Percentiles rank a stretch among this genome's conserved stretches.
Conservation (phyloP, 306 rosid species). For the Rosa chinensis region DNA sequence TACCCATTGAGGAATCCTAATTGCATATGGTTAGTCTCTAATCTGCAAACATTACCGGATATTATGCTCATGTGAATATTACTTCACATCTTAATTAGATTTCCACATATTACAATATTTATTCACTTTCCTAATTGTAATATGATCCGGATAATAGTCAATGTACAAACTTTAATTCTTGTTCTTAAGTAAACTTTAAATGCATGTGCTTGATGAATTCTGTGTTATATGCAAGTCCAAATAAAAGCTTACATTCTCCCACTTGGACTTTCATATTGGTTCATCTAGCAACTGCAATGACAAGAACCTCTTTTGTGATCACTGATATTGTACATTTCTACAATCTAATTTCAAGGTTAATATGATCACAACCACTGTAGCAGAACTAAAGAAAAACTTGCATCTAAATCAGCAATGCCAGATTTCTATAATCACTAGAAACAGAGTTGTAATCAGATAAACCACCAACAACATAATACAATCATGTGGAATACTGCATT, state of each 20-base stretch:
- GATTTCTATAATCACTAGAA: neutral
- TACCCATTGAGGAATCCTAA: too few relatives aligned
- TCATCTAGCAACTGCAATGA: neutral
- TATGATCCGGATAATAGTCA: too few relatives aligned
- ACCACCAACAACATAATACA: neutral
- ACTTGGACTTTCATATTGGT: neutral
- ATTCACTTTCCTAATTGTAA: too few relatives aligned
- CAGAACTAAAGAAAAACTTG: neutral
- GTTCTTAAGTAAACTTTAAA: too few relatives aligned
- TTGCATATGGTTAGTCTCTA: too few relatives aligned
- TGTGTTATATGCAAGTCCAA: neutral
- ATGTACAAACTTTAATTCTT: too few relatives aligned
- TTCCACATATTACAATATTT: too few relatives aligned
- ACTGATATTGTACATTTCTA: neutral
- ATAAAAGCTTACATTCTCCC: neutral
- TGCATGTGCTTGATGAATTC: too few relatives aligned
- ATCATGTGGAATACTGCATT: neutral
- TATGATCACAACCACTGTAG: neutral
- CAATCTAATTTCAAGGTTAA: neutral
- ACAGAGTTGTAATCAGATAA: too few relatives aligned
- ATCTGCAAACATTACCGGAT: too few relatives aligned
- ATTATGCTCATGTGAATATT: too few relatives aligned
- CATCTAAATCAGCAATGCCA: neutral
- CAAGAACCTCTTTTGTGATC: neutral
- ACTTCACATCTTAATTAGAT: too few relatives aligned